Percentiles rank a stretch among this genome's conserved stretches.
Conservation (phyloP, 1,284 basidiomycete species). For the Athelia psychrophila region DNA sequence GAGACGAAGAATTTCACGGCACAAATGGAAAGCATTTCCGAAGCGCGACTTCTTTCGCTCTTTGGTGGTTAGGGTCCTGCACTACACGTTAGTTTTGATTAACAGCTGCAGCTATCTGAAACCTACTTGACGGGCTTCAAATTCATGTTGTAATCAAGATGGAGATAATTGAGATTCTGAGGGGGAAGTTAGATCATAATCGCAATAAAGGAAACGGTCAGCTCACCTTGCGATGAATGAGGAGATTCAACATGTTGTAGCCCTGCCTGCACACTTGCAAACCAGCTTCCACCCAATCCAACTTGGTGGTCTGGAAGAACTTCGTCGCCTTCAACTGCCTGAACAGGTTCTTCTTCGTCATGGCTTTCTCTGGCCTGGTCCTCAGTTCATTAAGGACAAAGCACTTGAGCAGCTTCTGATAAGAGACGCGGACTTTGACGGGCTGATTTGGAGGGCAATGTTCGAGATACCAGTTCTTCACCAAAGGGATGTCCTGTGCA, state of each 20-base stretch:
- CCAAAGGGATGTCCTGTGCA: conserved; percentile 92
- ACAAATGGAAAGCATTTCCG: conserved; percentile 98
- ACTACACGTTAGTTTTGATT: conserved; percentile 11
- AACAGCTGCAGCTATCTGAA: no score
- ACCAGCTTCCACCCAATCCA: conserved; percentile 99
- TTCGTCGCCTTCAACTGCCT: conserved; percentile 96
- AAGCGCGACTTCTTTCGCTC: conserved; percentile 99
- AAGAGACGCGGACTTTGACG: conserved; percentile 98
- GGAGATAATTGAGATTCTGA: conserved; percentile 93
- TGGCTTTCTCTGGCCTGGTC: conserved; percentile 88
- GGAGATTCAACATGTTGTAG: conserved; percentile 98
- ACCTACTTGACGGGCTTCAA: conserved; percentile 92
- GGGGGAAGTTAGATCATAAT: conserved; percentile 10
- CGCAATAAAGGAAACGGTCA: not conserved
- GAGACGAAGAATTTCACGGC: conserved; percentile 95
- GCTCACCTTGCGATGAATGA: conserved; percentile 94
- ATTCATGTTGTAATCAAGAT: conserved; percentile 94
- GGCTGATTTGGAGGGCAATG: conserved; percentile 96
- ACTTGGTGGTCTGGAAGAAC: conserved; percentile 97
- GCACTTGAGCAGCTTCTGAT: conserved; percentile 97
- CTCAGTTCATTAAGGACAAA: conserved; percentile 95
- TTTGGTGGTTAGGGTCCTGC: conserved; percentile 95
- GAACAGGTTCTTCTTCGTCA: conserved; percentile 98
- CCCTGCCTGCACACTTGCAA: conserved; percentile 98
- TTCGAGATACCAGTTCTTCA: conserved; percentile 98